Evolutionary conservation across 2,329 filamentous ascomycete genomes (phyloP).

Genomic region (Monascus ruber): DNA sequence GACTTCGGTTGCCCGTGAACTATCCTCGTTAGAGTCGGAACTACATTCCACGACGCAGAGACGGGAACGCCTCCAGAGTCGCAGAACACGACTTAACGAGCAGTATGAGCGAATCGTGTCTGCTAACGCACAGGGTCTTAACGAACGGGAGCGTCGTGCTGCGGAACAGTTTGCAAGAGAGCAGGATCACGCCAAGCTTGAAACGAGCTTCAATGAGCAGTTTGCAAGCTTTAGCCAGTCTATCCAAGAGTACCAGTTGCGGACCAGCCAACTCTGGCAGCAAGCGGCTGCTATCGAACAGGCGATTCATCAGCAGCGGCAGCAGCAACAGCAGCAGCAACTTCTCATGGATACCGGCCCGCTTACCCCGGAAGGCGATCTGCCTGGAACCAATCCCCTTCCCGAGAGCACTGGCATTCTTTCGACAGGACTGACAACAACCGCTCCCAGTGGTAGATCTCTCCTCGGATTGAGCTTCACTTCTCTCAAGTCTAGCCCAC

Average conservation of each 20-base stretch:
- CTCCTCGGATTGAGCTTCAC: slow-evolving; percentile 26
- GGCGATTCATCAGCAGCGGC: slow-evolving; percentile 34
- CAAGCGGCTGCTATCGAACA: slow-evolving; percentile 33
- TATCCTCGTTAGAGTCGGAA: slow-evolving; percentile 43
- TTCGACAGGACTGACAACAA: slow-evolving; percentile 15
- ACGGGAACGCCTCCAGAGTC: slow-evolving; percentile 48
- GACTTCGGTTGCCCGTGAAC: slow-evolving; percentile 40
- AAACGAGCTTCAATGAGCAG: slow-evolving; percentile 33
- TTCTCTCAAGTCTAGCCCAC: slow-evolving; percentile 22
- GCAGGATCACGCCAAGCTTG: slow-evolving; percentile 33
- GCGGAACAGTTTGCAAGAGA: slow-evolving; percentile 37
- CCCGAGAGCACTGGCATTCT: slow-evolving; percentile 16
- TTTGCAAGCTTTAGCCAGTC: slow-evolving; percentile 30
- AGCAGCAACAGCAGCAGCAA: slow-evolving; percentile 16
- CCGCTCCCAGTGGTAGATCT: slow-evolving; percentile 19
- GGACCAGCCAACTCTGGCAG: slow-evolving; percentile 33
- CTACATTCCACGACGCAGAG: slow-evolving; percentile 42
- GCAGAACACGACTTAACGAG: slow-evolving; percentile 47
- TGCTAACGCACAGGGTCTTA: slow-evolving; percentile 47
- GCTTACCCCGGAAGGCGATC: slow-evolving; percentile 48
- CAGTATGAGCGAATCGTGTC: slow-evolving; percentile 50
- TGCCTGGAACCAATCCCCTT: slow-evolving; percentile 41
- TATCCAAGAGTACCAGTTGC: slow-evolving; percentile 33
- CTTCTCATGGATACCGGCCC: slow-evolving; percentile 33
- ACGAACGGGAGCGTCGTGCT: slow-evolving; percentile 41